Base-by-base conservation (phyloP, 1,284 basidiomycete genomes). In the Papiliotrema laurentii region DNA sequence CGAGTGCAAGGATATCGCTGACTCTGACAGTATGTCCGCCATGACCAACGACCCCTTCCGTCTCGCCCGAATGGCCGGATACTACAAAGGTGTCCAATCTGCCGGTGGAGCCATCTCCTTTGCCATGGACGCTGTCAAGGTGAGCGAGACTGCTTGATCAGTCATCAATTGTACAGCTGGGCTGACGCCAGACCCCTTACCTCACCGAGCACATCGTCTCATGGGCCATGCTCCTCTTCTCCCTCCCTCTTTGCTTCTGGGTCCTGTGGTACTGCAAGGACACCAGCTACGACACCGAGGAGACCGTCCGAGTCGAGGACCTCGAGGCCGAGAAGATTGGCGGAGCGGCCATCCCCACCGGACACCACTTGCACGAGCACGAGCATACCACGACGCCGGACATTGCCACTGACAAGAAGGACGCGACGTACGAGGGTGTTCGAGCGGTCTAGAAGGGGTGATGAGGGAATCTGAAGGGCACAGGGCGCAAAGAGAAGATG, bases 61-160 rank as follows among this genome's bases (percentile, higher is more conserved):
- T 31, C 64, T 74, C 27, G 72, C 73, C n/a, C 66, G 71, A 25
- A 58, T 72, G 51, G 63, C 68, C 25, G 74, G 73, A 13, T 64
- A 69, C 50, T 72, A 73, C 67, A 74, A 72, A 56, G 71, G 64
- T 28, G 54, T 71, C 25, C 69, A 71, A 51, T 64, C 61, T 11
- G 69, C 69, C 43, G 77, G 77, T 22, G 50, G 66, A 5, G 77
- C 64, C 70, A 31, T 77, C 34, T 73, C 71, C 24, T 79, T 75
- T 58, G 78, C 76, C 25, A 78, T 79, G 77, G 78, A 79, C 61
- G 77, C 78, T 3, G 73, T 76, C 30, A 44, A 54, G 28, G 50
- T 55, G 43, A 49, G 47, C 11, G 7, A 10, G 6, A 31, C 31
- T 25, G 30, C 33, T 21, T 7, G 27, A 7, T 9, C 22, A 7